phyloP scores from a whole-genome alignment of 208 protist genomes.

The Leishmania guyanensis region DNA sequence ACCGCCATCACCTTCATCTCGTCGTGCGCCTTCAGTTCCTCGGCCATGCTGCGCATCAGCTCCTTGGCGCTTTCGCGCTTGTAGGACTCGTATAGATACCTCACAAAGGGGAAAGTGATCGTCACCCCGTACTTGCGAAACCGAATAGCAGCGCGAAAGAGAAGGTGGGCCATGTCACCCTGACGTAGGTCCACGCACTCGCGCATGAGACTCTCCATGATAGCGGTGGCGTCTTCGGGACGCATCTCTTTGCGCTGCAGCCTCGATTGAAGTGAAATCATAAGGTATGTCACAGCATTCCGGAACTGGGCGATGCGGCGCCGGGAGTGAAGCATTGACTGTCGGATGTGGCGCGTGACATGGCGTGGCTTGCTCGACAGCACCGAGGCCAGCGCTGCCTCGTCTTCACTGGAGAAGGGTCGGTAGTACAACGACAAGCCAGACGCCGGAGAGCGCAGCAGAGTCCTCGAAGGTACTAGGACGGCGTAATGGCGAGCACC shows the following conservation, averaged over 20 bases:
- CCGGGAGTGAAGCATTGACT: conserved; percentile 80
- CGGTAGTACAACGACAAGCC: conserved; percentile 45
- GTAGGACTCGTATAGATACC: conserved; percentile 87
- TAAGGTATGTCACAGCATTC: conserved; percentile 90
- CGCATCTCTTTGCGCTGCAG: conserved; percentile 79
- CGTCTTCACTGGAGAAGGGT: conserved; percentile 82
- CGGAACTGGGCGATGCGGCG: conserved; percentile 83
- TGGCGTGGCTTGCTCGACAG: conserved; percentile 82
- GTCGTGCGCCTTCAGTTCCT: conserved; percentile 66
- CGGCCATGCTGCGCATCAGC: conserved; percentile 84
- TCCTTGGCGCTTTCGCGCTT: conserved; percentile 73
- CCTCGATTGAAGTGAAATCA: conserved; percentile 86
- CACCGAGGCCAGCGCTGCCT: conserved; percentile 71
- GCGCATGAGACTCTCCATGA: conserved; percentile 86
- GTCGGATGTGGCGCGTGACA: conserved; percentile 82
- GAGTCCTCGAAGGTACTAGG: neutral
- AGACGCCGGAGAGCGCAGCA: neutral
- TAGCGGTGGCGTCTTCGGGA: conserved; percentile 65
- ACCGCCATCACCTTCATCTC: conserved; percentile 69
- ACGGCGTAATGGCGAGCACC: conserved; percentile 10
- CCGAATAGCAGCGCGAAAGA: conserved; percentile 88
- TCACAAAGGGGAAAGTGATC: conserved; percentile 63
- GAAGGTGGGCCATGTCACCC: conserved; percentile 89
- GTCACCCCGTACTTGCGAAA: conserved; percentile 88
- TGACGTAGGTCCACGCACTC: conserved; percentile 91